Conservation (phyloP, 768 basidiomycete genomes). For the Auricularia auricula-judae region DNA sequence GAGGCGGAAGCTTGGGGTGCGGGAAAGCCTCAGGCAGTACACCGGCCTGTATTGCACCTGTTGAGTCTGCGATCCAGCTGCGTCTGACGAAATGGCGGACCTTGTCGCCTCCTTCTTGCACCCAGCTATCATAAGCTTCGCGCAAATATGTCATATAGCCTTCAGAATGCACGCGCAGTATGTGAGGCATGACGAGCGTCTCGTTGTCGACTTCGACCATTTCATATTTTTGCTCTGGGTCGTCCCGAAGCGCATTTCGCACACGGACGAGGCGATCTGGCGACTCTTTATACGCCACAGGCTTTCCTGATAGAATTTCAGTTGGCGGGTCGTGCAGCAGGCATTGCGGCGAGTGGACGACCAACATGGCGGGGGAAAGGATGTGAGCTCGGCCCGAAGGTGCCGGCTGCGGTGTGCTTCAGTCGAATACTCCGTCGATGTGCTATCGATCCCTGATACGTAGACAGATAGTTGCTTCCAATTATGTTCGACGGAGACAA, state of each 20-base stretch:
- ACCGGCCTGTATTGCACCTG: slow-evolving; percentile 10
- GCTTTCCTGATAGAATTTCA: slow-evolving; percentile 19
- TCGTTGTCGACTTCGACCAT: slow-evolving; percentile 2
- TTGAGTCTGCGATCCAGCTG: too few species aligned
- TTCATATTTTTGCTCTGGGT: slow-evolving; percentile 4
- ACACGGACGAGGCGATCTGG: slow-evolving; percentile 16
- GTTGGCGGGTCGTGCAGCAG: slow-evolving; percentile 18
- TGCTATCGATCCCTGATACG: too few species aligned
- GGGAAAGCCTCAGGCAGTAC: slow-evolving; percentile 23
- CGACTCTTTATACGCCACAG: slow-evolving; percentile 20
- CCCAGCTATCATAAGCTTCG: slow-evolving; percentile 20
- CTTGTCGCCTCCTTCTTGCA: slow-evolving; percentile 17
- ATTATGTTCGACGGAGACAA: too few species aligned
- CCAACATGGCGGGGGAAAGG: not conserved
- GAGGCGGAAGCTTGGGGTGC: slow-evolving; percentile 13
- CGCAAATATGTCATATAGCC: slow-evolving; percentile 19
- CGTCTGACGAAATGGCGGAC: slow-evolving; percentile 3
- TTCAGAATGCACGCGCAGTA: slow-evolving; percentile 15
- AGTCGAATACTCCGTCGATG: too few species aligned
- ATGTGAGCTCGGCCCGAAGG: too few species aligned
- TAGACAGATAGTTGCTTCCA: too few species aligned
- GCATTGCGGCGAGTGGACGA: not conserved
- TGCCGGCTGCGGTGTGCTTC: too few species aligned
- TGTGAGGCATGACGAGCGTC: slow-evolving; percentile 6
- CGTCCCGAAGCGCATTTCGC: slow-evolving; percentile 11